These are phyloP conservation scores for Fraxinus nigra DNA, from an alignment of 305 asterid genomes.

Conservation along the genomic window DNA sequence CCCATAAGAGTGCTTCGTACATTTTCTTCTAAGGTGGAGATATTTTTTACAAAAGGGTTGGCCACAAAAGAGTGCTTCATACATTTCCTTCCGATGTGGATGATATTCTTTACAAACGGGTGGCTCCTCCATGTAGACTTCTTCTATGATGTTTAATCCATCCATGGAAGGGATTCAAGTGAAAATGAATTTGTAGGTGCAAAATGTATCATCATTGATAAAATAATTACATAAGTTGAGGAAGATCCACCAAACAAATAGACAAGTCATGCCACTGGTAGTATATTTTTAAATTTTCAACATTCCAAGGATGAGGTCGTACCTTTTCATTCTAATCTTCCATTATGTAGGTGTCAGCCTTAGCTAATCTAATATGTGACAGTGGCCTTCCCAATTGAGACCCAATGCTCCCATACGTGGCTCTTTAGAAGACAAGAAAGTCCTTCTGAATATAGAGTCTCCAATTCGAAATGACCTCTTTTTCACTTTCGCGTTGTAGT, in stretches of 20 bases:
- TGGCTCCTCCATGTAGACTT: neutral
- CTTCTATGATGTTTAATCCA: neutral
- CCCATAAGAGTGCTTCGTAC: neutral
- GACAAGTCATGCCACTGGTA: neutral
- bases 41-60: neutral
- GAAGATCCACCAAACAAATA: neutral
- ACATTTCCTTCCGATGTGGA: no score
- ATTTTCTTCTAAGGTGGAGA: no score
- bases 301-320: neutral
- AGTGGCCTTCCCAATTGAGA: neutral
- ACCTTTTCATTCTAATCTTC: neutral
- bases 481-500: no score
- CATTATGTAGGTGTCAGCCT: no score
- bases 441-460: no score
- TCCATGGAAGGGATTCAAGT: neutral
- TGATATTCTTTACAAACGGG: neutral
- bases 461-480: no score
- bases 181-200: neutral
- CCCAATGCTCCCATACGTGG: neutral
- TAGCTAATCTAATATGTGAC: no score
- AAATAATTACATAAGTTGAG: neutral
- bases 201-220: neutral
- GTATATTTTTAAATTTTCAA: neutral
- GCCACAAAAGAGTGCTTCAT: neutral
- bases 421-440: neutral